These are phyloP conservation scores for Chlamydomonas incerta DNA, from an alignment of 139 green algal species.

Conservation along the genomic window DNA sequence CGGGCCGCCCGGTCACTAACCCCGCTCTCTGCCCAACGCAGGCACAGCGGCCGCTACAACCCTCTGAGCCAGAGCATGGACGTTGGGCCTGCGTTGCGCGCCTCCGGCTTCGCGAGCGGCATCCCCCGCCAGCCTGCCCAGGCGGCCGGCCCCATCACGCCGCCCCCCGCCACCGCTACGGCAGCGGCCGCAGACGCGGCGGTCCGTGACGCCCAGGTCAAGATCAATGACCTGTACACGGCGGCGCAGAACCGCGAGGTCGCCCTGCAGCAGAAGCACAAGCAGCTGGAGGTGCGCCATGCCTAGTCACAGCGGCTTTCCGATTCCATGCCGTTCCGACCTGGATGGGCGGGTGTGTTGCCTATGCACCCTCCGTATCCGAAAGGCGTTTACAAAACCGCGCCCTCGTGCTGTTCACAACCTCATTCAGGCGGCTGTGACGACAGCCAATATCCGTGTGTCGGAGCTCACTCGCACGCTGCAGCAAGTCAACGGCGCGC, in stretches of 20 bases:
- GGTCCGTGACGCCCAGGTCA: neutral
- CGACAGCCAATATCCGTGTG: neutral
- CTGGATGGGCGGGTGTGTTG: too few relatives aligned
- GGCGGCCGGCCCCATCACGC: too few relatives aligned
- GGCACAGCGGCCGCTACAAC: neutral
- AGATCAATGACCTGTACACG: neutral
- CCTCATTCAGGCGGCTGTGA: neutral
- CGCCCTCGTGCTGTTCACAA: too few relatives aligned
- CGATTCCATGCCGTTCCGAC: neutral
- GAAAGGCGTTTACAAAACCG: too few relatives aligned
- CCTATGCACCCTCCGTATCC: too few relatives aligned
- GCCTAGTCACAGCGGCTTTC: too few relatives aligned
- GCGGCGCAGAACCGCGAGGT: slow-evolving; percentile 9
- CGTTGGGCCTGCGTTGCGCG: neutral
- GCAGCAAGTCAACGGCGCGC: neutral
- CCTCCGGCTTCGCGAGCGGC: neutral
- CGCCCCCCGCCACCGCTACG: neutral
- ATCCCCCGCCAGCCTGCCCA: neutral
- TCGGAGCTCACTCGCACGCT: neutral
- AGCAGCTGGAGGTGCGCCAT: slow-evolving; percentile 1
- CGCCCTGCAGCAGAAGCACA: neutral
- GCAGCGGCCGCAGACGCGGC: neutral
- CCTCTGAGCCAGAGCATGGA: slow-evolving; percentile 13
- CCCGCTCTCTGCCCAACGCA: too few relatives aligned
- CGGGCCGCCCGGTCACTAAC: neutral